Conservation (phyloP, 352 stramenopile genomes). For the Aphanomyces astaci region DNA sequence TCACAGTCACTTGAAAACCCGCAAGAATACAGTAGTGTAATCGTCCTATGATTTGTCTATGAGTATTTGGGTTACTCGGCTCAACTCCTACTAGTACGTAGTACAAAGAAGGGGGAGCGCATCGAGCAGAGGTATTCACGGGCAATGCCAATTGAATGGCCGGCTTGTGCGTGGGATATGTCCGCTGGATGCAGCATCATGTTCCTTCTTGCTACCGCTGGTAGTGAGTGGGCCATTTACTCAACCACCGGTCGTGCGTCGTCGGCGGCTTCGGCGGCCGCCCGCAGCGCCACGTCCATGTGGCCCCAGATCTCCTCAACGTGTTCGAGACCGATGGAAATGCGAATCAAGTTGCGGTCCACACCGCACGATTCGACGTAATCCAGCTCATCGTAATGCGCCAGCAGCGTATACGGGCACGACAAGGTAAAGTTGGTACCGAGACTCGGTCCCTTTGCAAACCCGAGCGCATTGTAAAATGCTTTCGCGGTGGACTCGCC, state of each 20-base stretch:
- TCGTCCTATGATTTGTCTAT: too few species aligned
- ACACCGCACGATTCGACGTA: conserved; percentile 88
- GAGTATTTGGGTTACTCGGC: too few species aligned
- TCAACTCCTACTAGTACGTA: too few species aligned
- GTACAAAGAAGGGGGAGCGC: too few species aligned
- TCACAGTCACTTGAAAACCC: too few species aligned
- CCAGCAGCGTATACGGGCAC: conserved; percentile 89
- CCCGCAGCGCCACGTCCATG: conserved; percentile 35
- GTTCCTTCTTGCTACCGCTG: too few species aligned
- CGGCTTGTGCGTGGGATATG: neutral
- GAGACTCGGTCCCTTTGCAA: conserved; percentile 83
- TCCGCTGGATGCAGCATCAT: neutral
- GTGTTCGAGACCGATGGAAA: conserved; percentile 88
- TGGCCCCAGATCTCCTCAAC: conserved; percentile 59
- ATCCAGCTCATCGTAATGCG: conserved; percentile 90
- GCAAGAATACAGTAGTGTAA: too few species aligned
- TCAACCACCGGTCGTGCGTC: too few species aligned
- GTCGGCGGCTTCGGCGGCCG: neutral
- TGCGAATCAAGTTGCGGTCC: conserved; percentile 84
- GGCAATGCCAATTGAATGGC: neutral
- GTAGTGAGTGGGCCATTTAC: too few species aligned
- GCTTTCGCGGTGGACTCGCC: conserved; percentile 40
- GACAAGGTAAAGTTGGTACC: conserved; percentile 92
- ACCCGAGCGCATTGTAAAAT: conserved; percentile 85
- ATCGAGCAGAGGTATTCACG: neutral